These are phyloP conservation scores for Spongiforma sp. DNA, from an alignment of 1,284 basidiomycete species.

Conservation along the genomic window DNA sequence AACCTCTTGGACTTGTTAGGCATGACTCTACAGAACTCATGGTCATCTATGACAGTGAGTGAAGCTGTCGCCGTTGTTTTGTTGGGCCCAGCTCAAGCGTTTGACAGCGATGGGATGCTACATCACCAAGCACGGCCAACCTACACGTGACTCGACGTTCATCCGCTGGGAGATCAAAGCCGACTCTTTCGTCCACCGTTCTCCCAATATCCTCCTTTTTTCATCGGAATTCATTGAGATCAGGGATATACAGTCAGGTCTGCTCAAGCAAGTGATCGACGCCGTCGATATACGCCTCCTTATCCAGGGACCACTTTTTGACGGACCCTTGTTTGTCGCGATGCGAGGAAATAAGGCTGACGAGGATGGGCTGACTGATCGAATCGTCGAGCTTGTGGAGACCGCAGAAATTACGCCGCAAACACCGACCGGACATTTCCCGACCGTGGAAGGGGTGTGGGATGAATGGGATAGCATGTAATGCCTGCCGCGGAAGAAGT, in stretches of 20 bases:
- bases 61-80: not conserved
- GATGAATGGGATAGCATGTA: constrained; percentile 73
- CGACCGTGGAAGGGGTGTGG: constrained; percentile 52
- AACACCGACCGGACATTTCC: constrained; percentile 38
- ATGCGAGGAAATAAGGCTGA: constrained; percentile 63
- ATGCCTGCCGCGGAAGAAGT: too few species aligned
- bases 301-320: constrained; percentile 40
- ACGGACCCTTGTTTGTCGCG: constrained; percentile 59
- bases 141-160: constrained; percentile 61
- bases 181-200: constrained; percentile 60
- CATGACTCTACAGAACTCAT: constrained; percentile 63
- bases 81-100: not conserved
- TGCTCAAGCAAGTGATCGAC: constrained; percentile 77
- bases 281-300: constrained; percentile 69
- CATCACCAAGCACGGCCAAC: constrained; percentile 69
- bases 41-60: constrained; percentile 74
- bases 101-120: constrained; percentile 67
- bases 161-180: constrained; percentile 79
- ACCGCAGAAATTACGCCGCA: constrained; percentile 57
- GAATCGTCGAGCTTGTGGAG: constrained; percentile 70
- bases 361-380: constrained; percentile 59
- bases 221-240: constrained; percentile 76
- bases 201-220: constrained; percentile 69
- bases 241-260: constrained; percentile 61
- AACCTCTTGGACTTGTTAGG: constrained; percentile 69